Conservation (phyloP, 768 basidiomycete species). For the Lentinula boryana region DNA sequence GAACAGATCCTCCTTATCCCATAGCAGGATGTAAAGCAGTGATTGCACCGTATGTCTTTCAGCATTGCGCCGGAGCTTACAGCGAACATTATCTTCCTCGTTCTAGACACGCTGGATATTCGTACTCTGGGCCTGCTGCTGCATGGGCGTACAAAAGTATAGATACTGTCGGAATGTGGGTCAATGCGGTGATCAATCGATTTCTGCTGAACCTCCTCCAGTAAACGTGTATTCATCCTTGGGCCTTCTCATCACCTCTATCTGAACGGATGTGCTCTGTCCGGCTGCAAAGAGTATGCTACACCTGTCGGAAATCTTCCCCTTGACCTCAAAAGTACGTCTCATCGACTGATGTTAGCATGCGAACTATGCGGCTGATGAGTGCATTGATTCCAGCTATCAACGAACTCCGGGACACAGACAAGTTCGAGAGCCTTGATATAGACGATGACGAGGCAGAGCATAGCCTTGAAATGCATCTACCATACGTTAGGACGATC, state of each 20-base stretch:
- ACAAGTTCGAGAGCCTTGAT: conserved; percentile 66
- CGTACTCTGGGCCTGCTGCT: conserved; percentile 89
- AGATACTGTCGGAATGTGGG: conserved; percentile 76
- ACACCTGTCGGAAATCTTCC: conserved; percentile 84
- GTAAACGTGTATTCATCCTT: conserved; percentile 89
- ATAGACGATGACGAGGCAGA: conserved; percentile 80
- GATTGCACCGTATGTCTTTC: conserved; percentile 82
- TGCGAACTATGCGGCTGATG: not conserved
- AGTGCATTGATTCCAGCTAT: conserved; percentile 42
- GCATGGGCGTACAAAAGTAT: conserved; percentile 96
- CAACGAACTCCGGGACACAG: conserved; percentile 54
- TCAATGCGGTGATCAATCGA: conserved; percentile 5
- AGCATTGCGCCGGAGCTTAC: not conserved
- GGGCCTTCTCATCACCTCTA: conserved; percentile 95
- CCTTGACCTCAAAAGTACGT: conserved; percentile 74
- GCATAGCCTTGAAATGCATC: conserved; percentile 97
- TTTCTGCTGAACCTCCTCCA: conserved; percentile 23
- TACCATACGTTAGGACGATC: conserved; percentile 83
- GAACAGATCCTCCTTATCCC: conserved; percentile 40
- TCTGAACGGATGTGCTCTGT: conserved; percentile 81
- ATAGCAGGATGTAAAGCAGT: conserved; percentile 69
- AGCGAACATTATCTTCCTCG: not conserved
- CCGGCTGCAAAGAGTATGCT: conserved; percentile 67
- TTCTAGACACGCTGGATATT: conserved; percentile 88
- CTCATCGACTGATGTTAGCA: not conserved